Conservation (phyloP, 148 eudicot genomes). For the Rhododendron ovatum region DNA sequence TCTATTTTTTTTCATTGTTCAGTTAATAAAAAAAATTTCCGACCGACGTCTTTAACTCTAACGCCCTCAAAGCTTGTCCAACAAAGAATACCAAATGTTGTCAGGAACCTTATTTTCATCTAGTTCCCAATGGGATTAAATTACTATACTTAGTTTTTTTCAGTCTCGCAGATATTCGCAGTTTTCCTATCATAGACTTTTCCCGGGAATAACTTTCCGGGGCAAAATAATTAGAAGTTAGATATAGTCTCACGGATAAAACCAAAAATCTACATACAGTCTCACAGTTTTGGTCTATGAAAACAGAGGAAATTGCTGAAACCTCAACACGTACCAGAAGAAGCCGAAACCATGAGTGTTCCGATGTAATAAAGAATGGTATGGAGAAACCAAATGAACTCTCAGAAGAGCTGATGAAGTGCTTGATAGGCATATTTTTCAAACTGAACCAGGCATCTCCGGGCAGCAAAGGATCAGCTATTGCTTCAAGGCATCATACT, state of each 20-base stretch:
- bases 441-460: conserved; percentile 43
- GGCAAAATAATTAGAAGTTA: background rate
- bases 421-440: conserved; percentile 62
- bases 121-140: background rate
- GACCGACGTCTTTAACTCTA: background rate
- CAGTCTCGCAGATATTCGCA: background rate
- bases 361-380: conserved; percentile 23
- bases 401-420: conserved; percentile 72
- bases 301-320: conserved; percentile 36
- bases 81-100: background rate
- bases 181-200: background rate
- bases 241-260: background rate
- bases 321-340: conserved; percentile 28
- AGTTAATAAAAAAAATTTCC: background rate
- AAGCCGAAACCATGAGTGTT: conserved; percentile 16
- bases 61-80: background rate
- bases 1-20: background rate
- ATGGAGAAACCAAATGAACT: conserved; percentile 56
- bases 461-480: conserved; percentile 31
- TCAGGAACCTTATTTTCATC: background rate
- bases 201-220: background rate
- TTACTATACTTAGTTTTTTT: background rate
- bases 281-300: conserved; percentile 3
- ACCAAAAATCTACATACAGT: background rate
- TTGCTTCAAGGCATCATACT: conserved; percentile 36